Evolutionary conservation across 148 eudicot species (phyloP).

Genomic region (Nepenthes gracilis): DNA sequence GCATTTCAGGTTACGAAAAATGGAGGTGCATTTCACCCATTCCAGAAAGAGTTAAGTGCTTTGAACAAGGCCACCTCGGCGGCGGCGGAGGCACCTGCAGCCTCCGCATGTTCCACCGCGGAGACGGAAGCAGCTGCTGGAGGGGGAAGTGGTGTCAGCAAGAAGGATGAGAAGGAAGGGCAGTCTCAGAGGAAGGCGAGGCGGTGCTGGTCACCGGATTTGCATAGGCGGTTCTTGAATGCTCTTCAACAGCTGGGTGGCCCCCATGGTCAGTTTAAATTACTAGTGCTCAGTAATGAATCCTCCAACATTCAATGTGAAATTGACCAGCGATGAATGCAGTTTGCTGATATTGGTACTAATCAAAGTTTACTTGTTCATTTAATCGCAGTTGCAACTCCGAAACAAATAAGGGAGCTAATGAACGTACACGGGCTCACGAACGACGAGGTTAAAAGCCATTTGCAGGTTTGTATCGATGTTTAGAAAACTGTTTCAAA

Average conservation of each 20-base stretch:
- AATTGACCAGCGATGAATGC: not conserved
- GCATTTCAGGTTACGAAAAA: too few species aligned
- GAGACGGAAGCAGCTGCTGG: not conserved
- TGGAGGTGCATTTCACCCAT: too few species aligned
- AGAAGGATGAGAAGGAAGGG: not conserved
- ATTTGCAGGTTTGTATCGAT: conserved; percentile 9
- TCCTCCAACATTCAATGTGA: not conserved
- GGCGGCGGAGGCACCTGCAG: not conserved
- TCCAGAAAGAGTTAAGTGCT: not conserved
- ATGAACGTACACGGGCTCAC: conserved; percentile 3
- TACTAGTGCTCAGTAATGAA: not conserved
- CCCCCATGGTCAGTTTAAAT: not conserved
- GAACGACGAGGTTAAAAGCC: conserved; percentile 7
- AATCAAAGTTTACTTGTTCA: not conserved
- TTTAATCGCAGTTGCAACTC: not conserved
- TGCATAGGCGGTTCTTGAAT: not conserved
- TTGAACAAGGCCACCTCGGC: not conserved
- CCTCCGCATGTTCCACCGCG: not conserved
- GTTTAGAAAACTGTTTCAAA: too few species aligned
- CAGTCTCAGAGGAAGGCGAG: not conserved
- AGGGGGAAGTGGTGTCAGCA: not conserved
- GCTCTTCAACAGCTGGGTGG: not conserved
- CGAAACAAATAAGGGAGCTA: conserved; percentile 6
- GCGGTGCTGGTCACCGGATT: not conserved
- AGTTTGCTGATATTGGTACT: not conserved